These are phyloP conservation scores for Scytalidium sp. DNA, from an alignment of 2,329 filamentous ascomycete species.

Conservation along the genomic window DNA sequence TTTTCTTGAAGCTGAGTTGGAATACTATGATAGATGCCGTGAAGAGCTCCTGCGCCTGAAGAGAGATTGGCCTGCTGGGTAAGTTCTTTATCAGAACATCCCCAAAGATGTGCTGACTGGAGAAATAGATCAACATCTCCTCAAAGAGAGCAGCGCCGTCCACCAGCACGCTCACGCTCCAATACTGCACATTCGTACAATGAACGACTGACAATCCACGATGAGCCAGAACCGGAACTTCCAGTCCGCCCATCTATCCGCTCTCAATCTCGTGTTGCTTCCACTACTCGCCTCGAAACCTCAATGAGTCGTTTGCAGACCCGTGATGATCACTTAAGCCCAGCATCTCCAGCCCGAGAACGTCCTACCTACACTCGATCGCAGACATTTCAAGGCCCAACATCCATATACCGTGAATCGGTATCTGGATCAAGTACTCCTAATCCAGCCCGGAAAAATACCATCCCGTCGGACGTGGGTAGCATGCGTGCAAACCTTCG, in stretches of 20 bases:
- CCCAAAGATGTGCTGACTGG: slow-evolving; percentile 7
- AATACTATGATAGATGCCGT: slow-evolving; percentile 86
- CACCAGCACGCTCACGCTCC: slow-evolving; percentile 47
- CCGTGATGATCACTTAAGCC: slow-evolving; percentile 23
- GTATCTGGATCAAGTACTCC: slow-evolving; percentile 30
- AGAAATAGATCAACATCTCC: slow-evolving; percentile 22
- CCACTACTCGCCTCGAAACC: slow-evolving; percentile 17
- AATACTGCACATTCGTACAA: slow-evolving; percentile 63
- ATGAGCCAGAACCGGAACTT: slow-evolving; percentile 42
- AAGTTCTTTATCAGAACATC: slow-evolving; percentile 22
- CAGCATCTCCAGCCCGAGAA: slow-evolving; percentile 24
- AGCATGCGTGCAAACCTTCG: slow-evolving; percentile 31
- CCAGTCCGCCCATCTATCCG: slow-evolving; percentile 47
- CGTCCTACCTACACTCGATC: slow-evolving; percentile 48
- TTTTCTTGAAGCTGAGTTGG: slow-evolving; percentile 85
- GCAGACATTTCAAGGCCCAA: slow-evolving; percentile 57
- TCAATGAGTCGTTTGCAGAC: slow-evolving; percentile 10
- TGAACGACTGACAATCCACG: slow-evolving; percentile 54
- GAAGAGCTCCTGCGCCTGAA: slow-evolving; percentile 74
- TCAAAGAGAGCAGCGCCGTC: slow-evolving; percentile 19
- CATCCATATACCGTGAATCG: slow-evolving; percentile 48
- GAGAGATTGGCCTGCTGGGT: slow-evolving; percentile 66
- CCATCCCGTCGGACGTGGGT: slow-evolving; percentile 41
- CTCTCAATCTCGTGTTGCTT: slow-evolving; percentile 32
- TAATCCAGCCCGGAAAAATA: slow-evolving; percentile 41